phyloP scores from a whole-genome alignment of 257 asterid species.

The Penstemon newberryi region DNA sequence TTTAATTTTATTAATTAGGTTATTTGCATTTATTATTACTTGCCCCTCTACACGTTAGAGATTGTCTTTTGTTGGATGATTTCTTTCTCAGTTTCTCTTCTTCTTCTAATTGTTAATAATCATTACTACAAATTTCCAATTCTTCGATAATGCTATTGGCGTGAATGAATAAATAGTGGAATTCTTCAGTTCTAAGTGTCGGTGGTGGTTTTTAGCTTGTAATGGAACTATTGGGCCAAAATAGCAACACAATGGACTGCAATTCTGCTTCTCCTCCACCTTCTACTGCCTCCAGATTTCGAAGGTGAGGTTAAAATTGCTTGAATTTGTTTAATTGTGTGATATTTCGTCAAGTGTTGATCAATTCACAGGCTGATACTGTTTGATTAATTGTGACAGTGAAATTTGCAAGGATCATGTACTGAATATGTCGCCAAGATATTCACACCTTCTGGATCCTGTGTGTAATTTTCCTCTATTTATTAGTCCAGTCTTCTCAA shows the following conservation, averaged over 20 bases:
- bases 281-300: constrained; percentile 20
- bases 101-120: neutral
- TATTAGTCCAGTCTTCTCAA: neutral
- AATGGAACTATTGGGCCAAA: neutral
- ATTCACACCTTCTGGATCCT: constrained; percentile 31
- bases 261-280: constrained; percentile 31
- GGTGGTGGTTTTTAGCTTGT: constrained; percentile 32
- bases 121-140: neutral
- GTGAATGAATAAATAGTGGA: constrained; percentile 5
- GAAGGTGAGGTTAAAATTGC: constrained; percentile 5
- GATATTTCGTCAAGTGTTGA: neutral
- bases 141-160: neutral
- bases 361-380: neutral
- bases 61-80: constrained; percentile 12
- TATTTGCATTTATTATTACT: constrained; percentile 36
- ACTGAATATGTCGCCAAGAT: constrained; percentile 37
- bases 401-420: constrained; percentile 32
- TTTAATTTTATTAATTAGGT: constrained; percentile 38
- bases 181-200: constrained; percentile 25
- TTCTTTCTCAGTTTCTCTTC: constrained; percentile 1
- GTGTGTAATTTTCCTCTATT: constrained; percentile 26
- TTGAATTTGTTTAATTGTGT: neutral
- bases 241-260: constrained; percentile 27
- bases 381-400: constrained; percentile 1
- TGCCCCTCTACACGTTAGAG: constrained; percentile 4